A percentile compares a stretch with the other conserved stretches of the same genome.
Evolutionary conservation across 2,329 filamentous ascomycete genomes (phyloP).

Genomic region (Chalaropsis thielavioides): DNA sequence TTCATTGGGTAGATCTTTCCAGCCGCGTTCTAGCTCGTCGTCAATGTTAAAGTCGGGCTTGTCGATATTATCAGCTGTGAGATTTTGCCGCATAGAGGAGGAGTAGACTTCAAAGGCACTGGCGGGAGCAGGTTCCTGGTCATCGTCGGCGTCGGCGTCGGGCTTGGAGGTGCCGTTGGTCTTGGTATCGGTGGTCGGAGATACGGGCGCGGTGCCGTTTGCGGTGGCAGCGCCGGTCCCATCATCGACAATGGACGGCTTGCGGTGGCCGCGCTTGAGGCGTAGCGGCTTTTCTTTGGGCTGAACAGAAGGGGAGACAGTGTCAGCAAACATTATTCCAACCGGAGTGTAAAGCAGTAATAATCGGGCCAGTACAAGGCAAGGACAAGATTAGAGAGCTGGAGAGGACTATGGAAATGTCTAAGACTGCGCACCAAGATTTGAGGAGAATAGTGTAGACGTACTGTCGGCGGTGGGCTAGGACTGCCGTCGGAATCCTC

Average conservation of each 20-base stretch:
- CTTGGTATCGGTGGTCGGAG: slow-evolving; percentile 32
- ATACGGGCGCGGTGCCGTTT: slow-evolving; percentile 25
- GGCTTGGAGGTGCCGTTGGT: slow-evolving; percentile 24
- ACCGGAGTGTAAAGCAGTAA: neutral
- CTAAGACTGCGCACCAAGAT: neutral
- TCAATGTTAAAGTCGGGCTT: slow-evolving; percentile 29
- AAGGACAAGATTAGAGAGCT: slow-evolving; percentile 8
- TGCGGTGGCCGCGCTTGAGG: slow-evolving; percentile 57
- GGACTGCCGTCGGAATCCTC: slow-evolving; percentile 68
- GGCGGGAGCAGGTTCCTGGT: slow-evolving; percentile 29
- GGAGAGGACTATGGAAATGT: neutral
- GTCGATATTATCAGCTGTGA: slow-evolving; percentile 33
- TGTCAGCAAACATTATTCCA: slow-evolving; percentile 16
- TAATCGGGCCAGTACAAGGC: slow-evolving; percentile 3
- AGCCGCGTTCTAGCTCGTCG: slow-evolving; percentile 40
- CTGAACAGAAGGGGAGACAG: slow-evolving; percentile 27
- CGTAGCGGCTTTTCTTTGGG: slow-evolving; percentile 66
- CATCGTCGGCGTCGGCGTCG: slow-evolving; percentile 26
- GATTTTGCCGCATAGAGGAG: slow-evolving; percentile 32
- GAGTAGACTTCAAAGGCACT: slow-evolving; percentile 43
- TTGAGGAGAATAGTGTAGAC: slow-evolving; percentile 22
- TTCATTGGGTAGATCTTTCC: slow-evolving; percentile 38
- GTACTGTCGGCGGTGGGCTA: slow-evolving; percentile 64
- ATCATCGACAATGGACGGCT: slow-evolving; percentile 38
- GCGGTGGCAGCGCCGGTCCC: neutral